phyloP scores from a whole-genome alignment of 2,329 filamentous ascomycete species.

The Aciculosporium take region DNA sequence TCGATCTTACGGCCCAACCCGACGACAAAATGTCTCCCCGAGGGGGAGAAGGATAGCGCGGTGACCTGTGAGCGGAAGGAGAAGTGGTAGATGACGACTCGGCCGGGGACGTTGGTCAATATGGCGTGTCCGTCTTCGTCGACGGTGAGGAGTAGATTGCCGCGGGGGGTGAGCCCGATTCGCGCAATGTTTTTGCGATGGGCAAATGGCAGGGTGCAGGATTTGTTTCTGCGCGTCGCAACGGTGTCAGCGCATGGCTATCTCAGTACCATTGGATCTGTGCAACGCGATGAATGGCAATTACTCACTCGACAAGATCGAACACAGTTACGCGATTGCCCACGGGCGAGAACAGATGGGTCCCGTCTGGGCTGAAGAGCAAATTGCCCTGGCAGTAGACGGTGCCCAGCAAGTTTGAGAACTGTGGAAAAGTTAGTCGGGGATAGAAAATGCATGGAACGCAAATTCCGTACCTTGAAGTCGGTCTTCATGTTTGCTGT shows the following conservation, averaged over 20 bases:
- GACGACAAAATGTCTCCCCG: slow-evolving; percentile 79
- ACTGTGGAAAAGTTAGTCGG: slow-evolving; percentile 44
- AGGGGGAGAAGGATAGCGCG: slow-evolving; percentile 79
- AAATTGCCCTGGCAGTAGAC: slow-evolving; percentile 98
- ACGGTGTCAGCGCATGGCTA: not conserved
- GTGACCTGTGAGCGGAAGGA: slow-evolving; percentile 79
- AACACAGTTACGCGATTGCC: slow-evolving; percentile 94
- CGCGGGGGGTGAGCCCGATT: slow-evolving; percentile 75
- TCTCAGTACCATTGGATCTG: too few relatives aligned
- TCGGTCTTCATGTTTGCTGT: slow-evolving; percentile 83
- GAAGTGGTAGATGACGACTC: slow-evolving; percentile 84
- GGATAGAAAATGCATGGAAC: too few relatives aligned
- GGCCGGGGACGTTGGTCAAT: slow-evolving; percentile 74
- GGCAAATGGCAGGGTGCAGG: slow-evolving; percentile 73
- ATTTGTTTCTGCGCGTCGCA: slow-evolving; percentile 53
- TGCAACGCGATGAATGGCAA: too few relatives aligned
- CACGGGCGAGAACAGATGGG: slow-evolving; percentile 86
- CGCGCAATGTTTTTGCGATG: slow-evolving; percentile 88
- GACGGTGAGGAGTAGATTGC: slow-evolving; percentile 82
- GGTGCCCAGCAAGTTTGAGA: slow-evolving; percentile 94
- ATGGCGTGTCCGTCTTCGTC: slow-evolving; percentile 93
- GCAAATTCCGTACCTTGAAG: slow-evolving; percentile 81
- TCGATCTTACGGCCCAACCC: slow-evolving; percentile 78
- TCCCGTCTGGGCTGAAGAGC: slow-evolving; percentile 91
- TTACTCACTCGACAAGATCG: slow-evolving; percentile 78